Evolutionary conservation across 495 filamentous ascomycete species (phyloP).

Genomic region (Penicillium soppii): DNA sequence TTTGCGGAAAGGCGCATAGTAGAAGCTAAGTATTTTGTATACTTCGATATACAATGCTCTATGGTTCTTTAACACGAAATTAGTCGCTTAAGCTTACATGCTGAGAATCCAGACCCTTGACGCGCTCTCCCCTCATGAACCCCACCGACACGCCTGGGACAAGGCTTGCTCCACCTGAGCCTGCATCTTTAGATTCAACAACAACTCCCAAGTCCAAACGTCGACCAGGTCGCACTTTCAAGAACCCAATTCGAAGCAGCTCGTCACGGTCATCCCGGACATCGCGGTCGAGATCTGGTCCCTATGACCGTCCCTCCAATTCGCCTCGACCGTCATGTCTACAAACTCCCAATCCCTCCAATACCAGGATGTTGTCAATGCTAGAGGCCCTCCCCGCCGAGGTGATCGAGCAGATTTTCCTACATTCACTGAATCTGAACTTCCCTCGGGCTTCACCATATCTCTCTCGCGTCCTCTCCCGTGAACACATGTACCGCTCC

Average conservation of each 20-base stretch:
- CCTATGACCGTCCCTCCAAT: slow-evolving; percentile 3
- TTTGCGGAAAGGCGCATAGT: no score
- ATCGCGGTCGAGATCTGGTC: slow-evolving; percentile 1
- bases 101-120: no score
- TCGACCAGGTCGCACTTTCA: slow-evolving; percentile 16
- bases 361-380: slow-evolving; percentile 23
- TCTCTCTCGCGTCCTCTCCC: slow-evolving; percentile 38
- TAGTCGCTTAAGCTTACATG: no score
- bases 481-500: slow-evolving; percentile 40
- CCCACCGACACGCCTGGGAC: background rate
- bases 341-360: background rate
- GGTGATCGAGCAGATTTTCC: slow-evolving; percentile 53
- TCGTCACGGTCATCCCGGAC: background rate
- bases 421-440: slow-evolving; percentile 47
- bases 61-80: no score
- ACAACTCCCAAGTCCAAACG: slow-evolving; percentile 7
- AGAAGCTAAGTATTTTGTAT: no score
- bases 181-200: background rate
- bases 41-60: no score
- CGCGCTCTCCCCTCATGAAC: no score
- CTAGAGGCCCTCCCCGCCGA: slow-evolving; percentile 55
- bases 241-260: slow-evolving; percentile 8
- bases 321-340: background rate
- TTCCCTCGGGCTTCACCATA: slow-evolving; percentile 44
- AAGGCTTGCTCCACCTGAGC: background rate